Evolutionary conservation across 2,329 filamentous ascomycete species (phyloP).

Genomic region (Lasiodiplodia gonubiensis): DNA sequence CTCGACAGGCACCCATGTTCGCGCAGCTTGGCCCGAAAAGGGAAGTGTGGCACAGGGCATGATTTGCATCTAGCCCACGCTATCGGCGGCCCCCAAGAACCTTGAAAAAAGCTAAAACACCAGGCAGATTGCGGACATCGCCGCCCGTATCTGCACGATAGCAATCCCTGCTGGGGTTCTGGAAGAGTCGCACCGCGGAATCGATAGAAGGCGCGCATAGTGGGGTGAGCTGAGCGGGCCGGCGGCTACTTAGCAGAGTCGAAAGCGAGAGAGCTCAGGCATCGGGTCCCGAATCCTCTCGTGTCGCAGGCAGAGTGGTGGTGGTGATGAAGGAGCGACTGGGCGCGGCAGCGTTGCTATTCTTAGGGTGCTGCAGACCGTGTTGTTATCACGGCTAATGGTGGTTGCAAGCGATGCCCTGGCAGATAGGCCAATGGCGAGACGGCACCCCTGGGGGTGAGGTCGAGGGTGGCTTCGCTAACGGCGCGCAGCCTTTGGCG

Average conservation of each 20-base stretch:
- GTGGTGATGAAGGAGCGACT: constrained; percentile 7
- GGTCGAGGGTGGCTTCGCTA: neutral
- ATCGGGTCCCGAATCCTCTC: neutral
- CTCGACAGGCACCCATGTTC: neutral
- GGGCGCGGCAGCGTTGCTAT: constrained; percentile 14
- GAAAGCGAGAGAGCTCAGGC: neutral
- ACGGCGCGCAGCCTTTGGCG: constrained; percentile 1
- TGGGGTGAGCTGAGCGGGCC: too few relatives aligned
- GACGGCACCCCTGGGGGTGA: constrained; percentile 3
- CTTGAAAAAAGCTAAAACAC: constrained; percentile 24
- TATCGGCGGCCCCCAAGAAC: constrained; percentile 13
- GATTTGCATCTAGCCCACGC: constrained; percentile 25
- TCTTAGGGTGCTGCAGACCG: constrained; percentile 23
- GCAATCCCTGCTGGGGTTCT: constrained; percentile 12
- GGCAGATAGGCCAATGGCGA: constrained; percentile 6
- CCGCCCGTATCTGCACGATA: constrained; percentile 25
- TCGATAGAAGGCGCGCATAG: constrained; percentile 1
- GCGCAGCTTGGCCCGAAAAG: constrained; percentile 11
- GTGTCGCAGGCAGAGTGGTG: constrained; percentile 14
- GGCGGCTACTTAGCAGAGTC: too few relatives aligned
- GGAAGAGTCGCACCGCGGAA: constrained; percentile 16
- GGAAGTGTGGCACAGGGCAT: constrained; percentile 19
- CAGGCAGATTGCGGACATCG: constrained; percentile 19
- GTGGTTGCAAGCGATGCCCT: constrained; percentile 20
- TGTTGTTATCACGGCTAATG: constrained; percentile 21